Base-by-base conservation (phyloP, 1,284 basidiomycete genomes). In the Leucoagaricus sp. region DNA sequence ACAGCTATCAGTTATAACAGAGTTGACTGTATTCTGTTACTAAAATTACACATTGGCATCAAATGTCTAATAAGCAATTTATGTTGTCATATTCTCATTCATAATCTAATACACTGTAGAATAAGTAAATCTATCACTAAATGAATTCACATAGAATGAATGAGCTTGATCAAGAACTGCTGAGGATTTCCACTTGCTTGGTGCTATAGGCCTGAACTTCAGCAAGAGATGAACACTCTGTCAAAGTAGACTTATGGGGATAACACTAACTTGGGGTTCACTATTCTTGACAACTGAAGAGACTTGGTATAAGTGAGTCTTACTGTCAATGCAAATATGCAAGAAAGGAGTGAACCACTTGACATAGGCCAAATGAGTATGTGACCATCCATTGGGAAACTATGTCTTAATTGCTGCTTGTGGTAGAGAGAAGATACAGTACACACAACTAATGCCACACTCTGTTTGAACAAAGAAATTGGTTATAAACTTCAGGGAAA, bases 331-430 rank as follows among this genome's bases (percentile, higher is more conserved):
- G 3, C 15, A 10, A 6, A 31, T 33, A 40, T 40, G 36, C 7
- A 55, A 33, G 41, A 71, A 70, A 28, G 60, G 61, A 10, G 64
- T 62, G 57, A 72, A 72, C 65, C 64, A 70, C 49, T 66, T 61
- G 8, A 64, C 51, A 49, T 66, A 66, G 3, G 60, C 63, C 12
- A 66, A 50, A 47, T 63, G 57, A 12, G 7, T 23, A 36, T 36
- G 26, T 38, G 17, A 56, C 13, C 15, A 55, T 40, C 54, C 21
- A 57, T 48, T 21, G 23, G 8, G 53, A 59, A 52, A 40, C 48
- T 34, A 23, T 10, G 9, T 26, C 19, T 15, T 38, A 55, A 50
- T 33, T 31, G n/a, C 44, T 40, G 2, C 56, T 49, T 8, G 62
- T 59, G 12, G 68, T 47, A 4, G 58, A 44, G 49, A 72, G 71